Conservation (phyloP, 306 rosid genomes). For the Biancaea sappan region DNA sequence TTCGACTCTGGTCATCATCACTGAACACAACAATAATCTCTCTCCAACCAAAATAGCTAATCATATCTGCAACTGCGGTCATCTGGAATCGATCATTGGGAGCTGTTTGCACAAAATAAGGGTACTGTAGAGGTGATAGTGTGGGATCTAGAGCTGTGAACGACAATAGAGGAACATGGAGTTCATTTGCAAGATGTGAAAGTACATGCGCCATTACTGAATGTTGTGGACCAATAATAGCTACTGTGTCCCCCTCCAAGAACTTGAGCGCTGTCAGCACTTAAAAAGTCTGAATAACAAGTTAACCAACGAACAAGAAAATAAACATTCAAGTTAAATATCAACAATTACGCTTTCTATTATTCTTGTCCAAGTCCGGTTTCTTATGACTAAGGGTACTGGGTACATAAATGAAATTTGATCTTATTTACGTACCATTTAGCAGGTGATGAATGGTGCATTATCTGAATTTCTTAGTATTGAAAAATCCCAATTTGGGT, state of each 20-base stretch:
- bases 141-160: conserved; percentile 84
- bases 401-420: too few relatives aligned
- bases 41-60: conserved; percentile 64
- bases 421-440: too few relatives aligned
- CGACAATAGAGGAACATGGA: conserved; percentile 71
- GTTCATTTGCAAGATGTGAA: conserved; percentile 73
- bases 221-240: conserved; percentile 78
- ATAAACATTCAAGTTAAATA: neutral
- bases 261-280: conserved; percentile 62
- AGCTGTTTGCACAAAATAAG: conserved; percentile 69
- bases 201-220: conserved; percentile 72
- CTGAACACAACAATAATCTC: conserved; percentile 66
- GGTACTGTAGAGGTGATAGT: conserved; percentile 72
- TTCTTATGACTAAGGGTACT: too few relatives aligned
- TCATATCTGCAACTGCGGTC: conserved; percentile 69
- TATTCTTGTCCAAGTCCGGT: too few relatives aligned
- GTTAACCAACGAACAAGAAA: neutral
- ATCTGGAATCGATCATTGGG: conserved; percentile 73
- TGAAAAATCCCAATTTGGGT: too few relatives aligned
- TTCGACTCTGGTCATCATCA: conserved; percentile 80
- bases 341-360: too few relatives aligned
- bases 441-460: too few relatives aligned
- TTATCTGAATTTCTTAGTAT: too few relatives aligned
- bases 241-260: conserved; percentile 60
- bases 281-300: neutral